Percentiles rank a stretch among this genome's conserved stretches.
These are phyloP conservation scores for Miscanthus lutarioriparius DNA, from an alignment of 176 grass and related monocot species.

Conservation along the genomic window DNA sequence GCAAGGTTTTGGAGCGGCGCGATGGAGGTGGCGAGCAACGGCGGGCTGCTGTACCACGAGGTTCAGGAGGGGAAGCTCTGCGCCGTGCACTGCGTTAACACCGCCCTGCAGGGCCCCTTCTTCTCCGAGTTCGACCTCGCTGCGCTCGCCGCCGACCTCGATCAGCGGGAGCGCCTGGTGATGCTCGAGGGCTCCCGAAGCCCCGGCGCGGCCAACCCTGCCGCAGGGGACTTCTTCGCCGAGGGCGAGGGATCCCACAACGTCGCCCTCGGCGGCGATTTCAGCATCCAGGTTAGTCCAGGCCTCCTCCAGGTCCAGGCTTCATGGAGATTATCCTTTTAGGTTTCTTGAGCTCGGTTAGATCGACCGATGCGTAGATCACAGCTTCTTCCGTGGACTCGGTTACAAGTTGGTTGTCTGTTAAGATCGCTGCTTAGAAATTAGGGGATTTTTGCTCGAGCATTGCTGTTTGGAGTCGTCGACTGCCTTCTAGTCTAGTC, in stretches of 20 bases:
- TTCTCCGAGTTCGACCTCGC: slow-evolving; percentile 99
- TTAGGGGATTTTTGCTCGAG: slow-evolving; percentile 12
- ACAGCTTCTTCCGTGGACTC: background rate
- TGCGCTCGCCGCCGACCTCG: slow-evolving; percentile 88
- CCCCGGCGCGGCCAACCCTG: slow-evolving; percentile 23
- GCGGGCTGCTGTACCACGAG: slow-evolving; percentile 71
- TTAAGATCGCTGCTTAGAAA: background rate
- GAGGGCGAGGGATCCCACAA: slow-evolving; percentile 81
- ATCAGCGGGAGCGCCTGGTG: slow-evolving; percentile 77
- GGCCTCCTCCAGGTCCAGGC: background rate
- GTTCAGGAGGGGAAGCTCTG: slow-evolving; percentile 97
- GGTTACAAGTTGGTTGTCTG: background rate
- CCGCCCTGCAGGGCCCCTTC: slow-evolving; percentile 94
- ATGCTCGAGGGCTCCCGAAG: slow-evolving; percentile 55
- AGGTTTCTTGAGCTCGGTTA: background rate
- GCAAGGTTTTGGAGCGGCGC: background rate
- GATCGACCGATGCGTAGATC: slow-evolving; percentile 4
- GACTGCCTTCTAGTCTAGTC: background rate
- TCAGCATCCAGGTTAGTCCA: slow-evolving; percentile 85
- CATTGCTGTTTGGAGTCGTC: background rate
- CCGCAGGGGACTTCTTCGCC: slow-evolving; percentile 59
- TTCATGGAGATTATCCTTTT: background rate
- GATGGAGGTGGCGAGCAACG: background rate
- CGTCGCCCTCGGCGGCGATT: slow-evolving; percentile 93
- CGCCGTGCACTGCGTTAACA: slow-evolving; percentile 99